Percentiles rank a stretch among this genome's conserved stretches.
These are phyloP conservation scores for Metschnikowia arizonensis DNA, from an alignment of 805 yeast species.

Conservation along the genomic window DNA sequence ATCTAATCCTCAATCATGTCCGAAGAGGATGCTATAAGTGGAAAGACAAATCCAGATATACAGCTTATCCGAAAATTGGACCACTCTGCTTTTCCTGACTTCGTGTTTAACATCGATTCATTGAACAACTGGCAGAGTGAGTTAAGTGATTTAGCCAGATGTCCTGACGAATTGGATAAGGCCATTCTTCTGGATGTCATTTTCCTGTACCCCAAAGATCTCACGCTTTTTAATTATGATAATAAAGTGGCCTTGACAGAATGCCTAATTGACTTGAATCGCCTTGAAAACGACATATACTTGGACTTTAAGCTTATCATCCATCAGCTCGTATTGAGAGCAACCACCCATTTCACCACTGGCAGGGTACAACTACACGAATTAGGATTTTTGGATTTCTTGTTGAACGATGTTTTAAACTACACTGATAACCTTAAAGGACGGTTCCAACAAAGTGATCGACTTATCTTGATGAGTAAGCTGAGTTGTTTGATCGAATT, in stretches of 20 bases:
- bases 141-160: slow-evolving; percentile 23
- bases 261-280: slow-evolving; percentile 11
- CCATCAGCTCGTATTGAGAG: slow-evolving; percentile 23
- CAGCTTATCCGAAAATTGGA: slow-evolving; percentile 5
- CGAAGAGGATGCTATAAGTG: not conserved
- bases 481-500: slow-evolving; percentile 24
- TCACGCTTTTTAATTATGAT: slow-evolving; percentile 4
- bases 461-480: slow-evolving; percentile 8
- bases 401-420: slow-evolving; percentile 22
- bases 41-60: slow-evolving; percentile 1
- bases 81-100: slow-evolving; percentile 19
- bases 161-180: slow-evolving; percentile 17
- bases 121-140: slow-evolving; percentile 37
- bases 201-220: slow-evolving; percentile 15
- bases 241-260: slow-evolving; percentile 13
- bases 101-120: slow-evolving; percentile 25
- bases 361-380: slow-evolving; percentile 23
- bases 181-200: slow-evolving; percentile 26
- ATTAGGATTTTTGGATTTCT: slow-evolving; percentile 17
- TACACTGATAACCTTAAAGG: slow-evolving; percentile 10
- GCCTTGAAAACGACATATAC: slow-evolving; percentile 23
- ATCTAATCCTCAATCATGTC: not conserved
- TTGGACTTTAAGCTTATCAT: slow-evolving; percentile 29
- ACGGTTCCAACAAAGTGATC: slow-evolving; percentile 15
- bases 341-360: slow-evolving; percentile 23